Conservation (phyloP, 495 filamentous ascomycete genomes). For the Oidiodendron maius region DNA sequence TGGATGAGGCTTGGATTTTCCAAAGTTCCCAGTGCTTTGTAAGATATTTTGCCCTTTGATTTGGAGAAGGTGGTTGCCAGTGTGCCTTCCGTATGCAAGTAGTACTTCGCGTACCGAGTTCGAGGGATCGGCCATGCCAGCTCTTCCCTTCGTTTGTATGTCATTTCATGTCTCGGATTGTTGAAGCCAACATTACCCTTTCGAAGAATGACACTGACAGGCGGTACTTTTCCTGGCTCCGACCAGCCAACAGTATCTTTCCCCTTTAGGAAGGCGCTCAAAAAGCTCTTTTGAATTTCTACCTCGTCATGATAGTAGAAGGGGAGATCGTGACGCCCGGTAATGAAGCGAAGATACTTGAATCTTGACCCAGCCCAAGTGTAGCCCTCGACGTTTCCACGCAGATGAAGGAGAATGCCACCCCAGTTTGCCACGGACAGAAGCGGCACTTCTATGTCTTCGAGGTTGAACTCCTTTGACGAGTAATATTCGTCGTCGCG, state of each 20-base stretch:
- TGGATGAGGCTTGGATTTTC: slow-evolving; percentile 39
- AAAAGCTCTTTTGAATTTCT: slow-evolving; percentile 56
- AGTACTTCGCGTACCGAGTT: slow-evolving; percentile 52
- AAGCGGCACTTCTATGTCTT: slow-evolving; percentile 57
- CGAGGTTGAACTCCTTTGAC: slow-evolving; percentile 52
- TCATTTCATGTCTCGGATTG: slow-evolving; percentile 46
- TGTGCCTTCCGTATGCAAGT: slow-evolving; percentile 31
- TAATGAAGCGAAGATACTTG: slow-evolving; percentile 64
- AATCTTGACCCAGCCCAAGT: slow-evolving; percentile 50
- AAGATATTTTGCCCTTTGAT: not conserved
- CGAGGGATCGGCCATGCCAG: slow-evolving; percentile 57
- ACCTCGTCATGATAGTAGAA: slow-evolving; percentile 65
- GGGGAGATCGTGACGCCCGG: slow-evolving; percentile 62
- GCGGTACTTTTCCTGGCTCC: slow-evolving; percentile 41
- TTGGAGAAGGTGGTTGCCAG: too few relatives aligned
- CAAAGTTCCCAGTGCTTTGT: too few relatives aligned
- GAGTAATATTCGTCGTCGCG: slow-evolving; percentile 58
- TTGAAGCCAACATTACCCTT: slow-evolving; percentile 61
- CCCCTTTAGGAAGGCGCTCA: slow-evolving; percentile 62
- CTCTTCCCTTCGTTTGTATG: slow-evolving; percentile 44
- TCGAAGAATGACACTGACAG: slow-evolving; percentile 51
- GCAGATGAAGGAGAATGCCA: slow-evolving; percentile 54
- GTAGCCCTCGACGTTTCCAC: slow-evolving; percentile 61
- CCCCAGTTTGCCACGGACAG: slow-evolving; percentile 57
- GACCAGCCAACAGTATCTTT: slow-evolving; percentile 56